Evolutionary conservation across 495 filamentous ascomycete genomes (phyloP).

Genomic region (Penicillium paradoxum): DNA sequence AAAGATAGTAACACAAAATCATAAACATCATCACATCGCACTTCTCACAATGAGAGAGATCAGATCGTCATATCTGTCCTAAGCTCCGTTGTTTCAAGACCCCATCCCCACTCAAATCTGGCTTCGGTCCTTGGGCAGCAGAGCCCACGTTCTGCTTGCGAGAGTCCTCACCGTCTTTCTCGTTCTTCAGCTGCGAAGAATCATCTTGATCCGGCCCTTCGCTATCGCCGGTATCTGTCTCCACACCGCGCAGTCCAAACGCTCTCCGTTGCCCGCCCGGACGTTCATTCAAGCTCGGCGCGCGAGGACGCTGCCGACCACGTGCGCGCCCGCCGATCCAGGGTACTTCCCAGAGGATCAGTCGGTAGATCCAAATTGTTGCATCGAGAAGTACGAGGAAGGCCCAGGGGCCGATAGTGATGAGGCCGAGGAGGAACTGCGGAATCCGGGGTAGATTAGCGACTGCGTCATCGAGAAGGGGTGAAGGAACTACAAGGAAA

Average conservation of each 20-base stretch:
- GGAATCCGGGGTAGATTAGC: constrained; percentile 1
- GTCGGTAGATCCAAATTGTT: constrained; percentile 58
- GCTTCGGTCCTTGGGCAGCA: neutral
- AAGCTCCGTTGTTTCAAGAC: constrained; percentile 11
- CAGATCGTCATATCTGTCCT: constrained; percentile 7
- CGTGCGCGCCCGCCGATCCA: constrained; percentile 59
- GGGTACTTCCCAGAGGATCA: constrained; percentile 55
- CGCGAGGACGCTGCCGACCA: constrained; percentile 56
- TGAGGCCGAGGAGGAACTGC: constrained; percentile 59
- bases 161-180: neutral
- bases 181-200: neutral
- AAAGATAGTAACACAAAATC: constrained; percentile 2
- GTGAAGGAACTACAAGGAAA: neutral
- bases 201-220: neutral
- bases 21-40: neutral
- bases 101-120: constrained; percentile 8
- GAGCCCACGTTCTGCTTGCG: constrained; percentile 13
- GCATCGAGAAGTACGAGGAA: constrained; percentile 63
- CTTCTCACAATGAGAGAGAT: neutral
- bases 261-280: constrained; percentile 49
- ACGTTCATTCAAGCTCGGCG: constrained; percentile 58
- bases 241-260: constrained; percentile 41
- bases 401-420: constrained; percentile 65
- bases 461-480: constrained; percentile 1
- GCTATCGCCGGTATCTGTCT: constrained; percentile 9